Conservation (phyloP, 2,329 filamentous ascomycete genomes). For the Phialophora tarda region DNA sequence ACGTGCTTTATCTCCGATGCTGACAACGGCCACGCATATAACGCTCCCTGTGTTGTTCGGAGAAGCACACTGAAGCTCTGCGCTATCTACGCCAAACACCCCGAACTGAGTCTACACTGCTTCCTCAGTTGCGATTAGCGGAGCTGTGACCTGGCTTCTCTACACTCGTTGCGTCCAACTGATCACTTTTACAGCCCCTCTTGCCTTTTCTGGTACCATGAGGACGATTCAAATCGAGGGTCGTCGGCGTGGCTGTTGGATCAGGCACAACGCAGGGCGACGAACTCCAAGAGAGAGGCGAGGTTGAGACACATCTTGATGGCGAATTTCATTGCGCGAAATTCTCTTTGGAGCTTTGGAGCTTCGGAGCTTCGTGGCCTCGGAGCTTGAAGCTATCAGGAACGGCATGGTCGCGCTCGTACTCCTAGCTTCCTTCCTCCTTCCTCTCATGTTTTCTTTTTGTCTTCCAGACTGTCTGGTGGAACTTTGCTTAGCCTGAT, state of each 20-base stretch:
- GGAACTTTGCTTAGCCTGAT: background rate
- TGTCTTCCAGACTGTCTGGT: background rate
- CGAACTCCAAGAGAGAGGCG: background rate
- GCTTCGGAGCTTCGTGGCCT: background rate
- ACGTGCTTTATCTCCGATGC: constrained; percentile 2
- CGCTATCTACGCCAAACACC: background rate
- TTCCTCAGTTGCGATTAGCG: background rate
- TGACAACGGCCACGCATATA: background rate
- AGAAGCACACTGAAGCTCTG: background rate
- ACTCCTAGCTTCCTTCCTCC: background rate
- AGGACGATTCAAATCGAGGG: background rate
- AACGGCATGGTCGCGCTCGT: background rate
- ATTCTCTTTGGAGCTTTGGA: background rate
- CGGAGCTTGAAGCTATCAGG: background rate
- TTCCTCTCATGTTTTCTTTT: background rate
- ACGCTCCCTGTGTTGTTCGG: background rate
- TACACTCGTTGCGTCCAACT: background rate
- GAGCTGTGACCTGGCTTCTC: background rate
- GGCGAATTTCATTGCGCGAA: background rate
- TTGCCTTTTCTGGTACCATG: background rate
- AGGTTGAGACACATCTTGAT: background rate
- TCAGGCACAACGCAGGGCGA: constrained; percentile 3
- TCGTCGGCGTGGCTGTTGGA: background rate
- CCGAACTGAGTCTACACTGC: background rate
- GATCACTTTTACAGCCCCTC: background rate